Conservation (phyloP, 2,329 filamentous ascomycete species). For the Hymenoscyphus infarciens region DNA sequence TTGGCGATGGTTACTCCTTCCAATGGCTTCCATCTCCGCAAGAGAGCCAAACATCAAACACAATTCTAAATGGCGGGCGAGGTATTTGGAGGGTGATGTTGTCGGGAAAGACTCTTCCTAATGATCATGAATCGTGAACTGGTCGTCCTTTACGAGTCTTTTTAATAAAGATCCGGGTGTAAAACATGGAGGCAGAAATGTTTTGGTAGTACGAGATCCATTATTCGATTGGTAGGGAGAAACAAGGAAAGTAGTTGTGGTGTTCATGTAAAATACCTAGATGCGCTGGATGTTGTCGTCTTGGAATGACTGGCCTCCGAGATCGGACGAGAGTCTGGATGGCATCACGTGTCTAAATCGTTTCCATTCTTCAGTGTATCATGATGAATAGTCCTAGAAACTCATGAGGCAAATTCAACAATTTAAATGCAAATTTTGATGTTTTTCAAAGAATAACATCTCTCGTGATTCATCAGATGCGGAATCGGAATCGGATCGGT, state of each 20-base stretch:
- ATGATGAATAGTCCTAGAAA: background rate
- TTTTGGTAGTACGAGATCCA: background rate
- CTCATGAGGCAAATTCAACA: background rate
- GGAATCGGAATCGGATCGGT: background rate
- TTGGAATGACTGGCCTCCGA: background rate
- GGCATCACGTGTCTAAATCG: background rate
- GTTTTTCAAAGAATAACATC: background rate
- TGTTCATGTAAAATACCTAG: background rate
- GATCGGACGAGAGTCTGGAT: background rate
- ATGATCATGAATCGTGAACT: background rate
- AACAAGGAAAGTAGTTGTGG: background rate
- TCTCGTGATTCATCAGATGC: background rate
- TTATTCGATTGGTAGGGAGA: background rate
- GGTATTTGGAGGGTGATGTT: too few species aligned
- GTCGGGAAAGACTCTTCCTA: too few species aligned
- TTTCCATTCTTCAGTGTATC: background rate
- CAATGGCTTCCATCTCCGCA: background rate
- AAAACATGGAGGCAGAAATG: background rate
- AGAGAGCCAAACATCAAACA: background rate
- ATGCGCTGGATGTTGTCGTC: background rate
- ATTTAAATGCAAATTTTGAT: background rate
- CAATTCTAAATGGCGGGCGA: too few species aligned
- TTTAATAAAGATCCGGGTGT: background rate
- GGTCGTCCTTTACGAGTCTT: background rate
- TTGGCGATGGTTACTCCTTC: background rate